These are phyloP conservation scores for Podospora sp. DNA, from an alignment of 495 filamentous ascomycete genomes.

Conservation along the genomic window DNA sequence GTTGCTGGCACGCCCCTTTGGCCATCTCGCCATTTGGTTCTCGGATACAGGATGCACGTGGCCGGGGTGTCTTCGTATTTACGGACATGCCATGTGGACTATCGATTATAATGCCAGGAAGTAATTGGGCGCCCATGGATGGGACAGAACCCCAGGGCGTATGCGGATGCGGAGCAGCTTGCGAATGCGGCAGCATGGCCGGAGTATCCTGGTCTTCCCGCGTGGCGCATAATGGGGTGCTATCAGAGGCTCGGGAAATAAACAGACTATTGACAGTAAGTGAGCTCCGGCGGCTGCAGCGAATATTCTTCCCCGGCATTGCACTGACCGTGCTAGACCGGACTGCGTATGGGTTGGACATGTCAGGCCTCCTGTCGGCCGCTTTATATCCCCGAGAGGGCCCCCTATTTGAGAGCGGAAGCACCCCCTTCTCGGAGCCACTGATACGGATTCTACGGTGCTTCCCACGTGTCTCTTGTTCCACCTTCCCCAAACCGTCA, in stretches of 20 bases:
- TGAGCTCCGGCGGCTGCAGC: background rate
- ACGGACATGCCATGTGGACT: background rate
- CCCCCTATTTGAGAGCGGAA: background rate
- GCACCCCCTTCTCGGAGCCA: background rate
- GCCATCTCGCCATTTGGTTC: too few relatives aligned
- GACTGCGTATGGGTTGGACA: background rate
- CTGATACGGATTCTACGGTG: background rate
- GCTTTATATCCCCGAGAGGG: background rate
- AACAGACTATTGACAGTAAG: background rate
- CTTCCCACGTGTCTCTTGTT: background rate
- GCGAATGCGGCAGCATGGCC: background rate
- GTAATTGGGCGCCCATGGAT: background rate
- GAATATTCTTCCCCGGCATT: background rate
- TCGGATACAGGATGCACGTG: too few relatives aligned
- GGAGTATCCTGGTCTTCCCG: background rate
- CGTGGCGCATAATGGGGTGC: background rate
- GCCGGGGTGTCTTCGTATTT: background rate
- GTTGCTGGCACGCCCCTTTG: too few relatives aligned
- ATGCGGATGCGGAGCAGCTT: background rate
- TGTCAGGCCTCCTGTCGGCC: background rate
- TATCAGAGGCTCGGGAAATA: background rate
- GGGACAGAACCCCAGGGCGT: background rate
- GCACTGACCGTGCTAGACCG: background rate
- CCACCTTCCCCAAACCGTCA: constrained; percentile 1
- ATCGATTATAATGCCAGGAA: background rate